Base-by-base conservation (phyloP, 2,329 filamentous ascomycete species). In the Exserohilum rostratum region DNA sequence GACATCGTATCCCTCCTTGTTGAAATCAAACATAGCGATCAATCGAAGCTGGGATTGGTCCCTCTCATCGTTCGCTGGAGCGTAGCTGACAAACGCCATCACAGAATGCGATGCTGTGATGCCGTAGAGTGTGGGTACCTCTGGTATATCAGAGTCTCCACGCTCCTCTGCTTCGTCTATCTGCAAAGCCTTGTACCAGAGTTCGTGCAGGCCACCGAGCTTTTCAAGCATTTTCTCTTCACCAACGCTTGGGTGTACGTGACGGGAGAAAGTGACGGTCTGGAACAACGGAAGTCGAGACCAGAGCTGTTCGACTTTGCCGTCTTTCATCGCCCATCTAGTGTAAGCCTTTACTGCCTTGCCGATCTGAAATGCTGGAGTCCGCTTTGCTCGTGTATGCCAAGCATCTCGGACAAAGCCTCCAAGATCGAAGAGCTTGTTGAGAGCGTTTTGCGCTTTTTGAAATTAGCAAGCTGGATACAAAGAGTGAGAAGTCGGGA, bases 11-110 rank as follows among this genome's bases (percentile, higher is more conserved):
- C 78, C 78, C 7, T 71, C 67, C 38, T 83, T 77, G 3, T 76
- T 77, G 50, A 85, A 79, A 64, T 87, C 80, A 59, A 85, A 83
- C 47, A 80, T 78, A 5, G 78, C 80, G 45, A 86, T 78, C 10
- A 77, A 76, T 10, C 75, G 69, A 6, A 80, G 45, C 59, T 56
- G 49, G 10, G 64, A 59, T 42, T 64, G 58, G 2, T 55, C 53
- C 51, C 64, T 46, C 22, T 61, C 60, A 40, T 68, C 58, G 2
- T 62, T 60, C 2, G 78, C 74, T 15, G 78, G 70, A 1, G 77
- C 73, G 47, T 82, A 80, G 6, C 81, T 82, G 46, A 85, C 76
- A 15, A 86, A 74, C 4, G 78, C 79, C 59, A 85, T 73, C 11
- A 84, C 74, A 0, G 80, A 80, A 25, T 82, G 79, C 17, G 78